Conservation (phyloP, 2,329 filamentous ascomycete genomes). For the Gaeumannomyces tritici region DNA sequence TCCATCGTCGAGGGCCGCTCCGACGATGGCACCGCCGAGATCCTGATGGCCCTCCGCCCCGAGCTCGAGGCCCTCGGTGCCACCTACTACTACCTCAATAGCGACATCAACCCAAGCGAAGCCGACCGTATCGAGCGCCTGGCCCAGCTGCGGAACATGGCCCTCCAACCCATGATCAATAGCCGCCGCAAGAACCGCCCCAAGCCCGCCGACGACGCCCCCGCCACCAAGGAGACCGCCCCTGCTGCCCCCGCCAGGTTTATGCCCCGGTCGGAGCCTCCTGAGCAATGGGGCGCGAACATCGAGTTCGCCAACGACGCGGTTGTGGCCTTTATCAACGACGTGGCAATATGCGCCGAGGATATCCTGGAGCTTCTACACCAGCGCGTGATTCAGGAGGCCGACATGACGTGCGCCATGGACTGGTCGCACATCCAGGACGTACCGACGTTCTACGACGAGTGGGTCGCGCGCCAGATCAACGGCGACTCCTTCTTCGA, state of each 20-base stretch:
- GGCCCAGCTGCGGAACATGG: slow-evolving; percentile 41
- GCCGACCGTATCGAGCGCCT: slow-evolving; percentile 35
- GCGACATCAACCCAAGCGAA: slow-evolving; percentile 29
- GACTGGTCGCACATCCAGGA: slow-evolving; percentile 40
- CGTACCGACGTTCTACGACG: slow-evolving; percentile 43
- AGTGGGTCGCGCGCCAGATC: slow-evolving; percentile 42
- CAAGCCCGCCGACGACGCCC: slow-evolving; percentile 13
- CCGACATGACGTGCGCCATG: slow-evolving; percentile 48
- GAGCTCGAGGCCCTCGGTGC: slow-evolving; percentile 28
- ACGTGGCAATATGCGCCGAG: slow-evolving; percentile 39
- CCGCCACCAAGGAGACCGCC: no score
- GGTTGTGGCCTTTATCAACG: slow-evolving; percentile 41
- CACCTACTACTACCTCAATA: slow-evolving; percentile 29
- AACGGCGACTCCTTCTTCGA: slow-evolving; percentile 44
- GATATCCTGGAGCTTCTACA: slow-evolving; percentile 46
- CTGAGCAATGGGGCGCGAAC: not conserved
- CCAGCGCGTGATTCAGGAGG: slow-evolving; percentile 32
- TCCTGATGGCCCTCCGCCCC: slow-evolving; percentile 29
- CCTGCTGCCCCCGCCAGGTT: not conserved
- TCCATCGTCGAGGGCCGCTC: slow-evolving; percentile 47
- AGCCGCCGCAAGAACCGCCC: slow-evolving; percentile 3
- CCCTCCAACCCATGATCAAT: slow-evolving; percentile 31
- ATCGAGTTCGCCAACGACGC: slow-evolving; percentile 21
- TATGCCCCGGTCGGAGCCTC: not conserved
- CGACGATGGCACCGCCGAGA: slow-evolving; percentile 39